Percentiles rank a stretch among this genome's conserved stretches.
phyloP scores from a whole-genome alignment of 352 stramenopile species.

The Phytophthora europaea region DNA sequence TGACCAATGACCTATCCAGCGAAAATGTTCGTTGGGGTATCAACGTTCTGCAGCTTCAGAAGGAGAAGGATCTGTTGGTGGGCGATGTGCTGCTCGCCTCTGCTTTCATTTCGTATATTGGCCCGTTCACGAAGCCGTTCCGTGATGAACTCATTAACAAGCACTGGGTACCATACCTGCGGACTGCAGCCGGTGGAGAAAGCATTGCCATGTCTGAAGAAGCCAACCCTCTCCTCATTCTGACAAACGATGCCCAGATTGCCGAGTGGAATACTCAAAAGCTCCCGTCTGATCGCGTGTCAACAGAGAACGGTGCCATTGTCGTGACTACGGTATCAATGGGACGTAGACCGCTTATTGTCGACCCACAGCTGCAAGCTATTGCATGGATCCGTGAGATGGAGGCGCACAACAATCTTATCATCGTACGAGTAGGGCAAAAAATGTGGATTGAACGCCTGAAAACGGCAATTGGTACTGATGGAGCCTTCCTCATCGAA shows the following conservation, averaged over 20 bases:
- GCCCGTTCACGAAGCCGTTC: conserved; percentile 96
- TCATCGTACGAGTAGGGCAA: conserved; percentile 95
- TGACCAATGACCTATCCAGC: conserved; percentile 95
- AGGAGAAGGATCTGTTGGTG: conserved; percentile 93
- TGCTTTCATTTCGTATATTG: conserved; percentile 97
- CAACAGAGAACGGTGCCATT: conserved; percentile 95
- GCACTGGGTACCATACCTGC: conserved; percentile 93
- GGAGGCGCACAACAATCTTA: conserved; percentile 92
- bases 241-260: conserved; percentile 94
- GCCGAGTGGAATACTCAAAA: conserved; percentile 96
- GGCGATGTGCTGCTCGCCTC: conserved; percentile 95
- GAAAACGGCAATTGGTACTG: conserved; percentile 94
- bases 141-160: conserved; percentile 95
- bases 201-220: conserved; percentile 94
- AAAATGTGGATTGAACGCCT: conserved; percentile 96
- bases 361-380: conserved; percentile 95
- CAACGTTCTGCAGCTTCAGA: conserved; percentile 94
- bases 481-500: conserved; percentile 95
- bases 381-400: conserved; percentile 96
- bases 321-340: conserved; percentile 93
- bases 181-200: conserved; percentile 87
- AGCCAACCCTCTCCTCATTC: conserved; percentile 90
- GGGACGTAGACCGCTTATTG: conserved; percentile 93
- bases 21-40: conserved; percentile 97
- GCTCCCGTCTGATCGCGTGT: conserved; percentile 94